Base-by-base conservation (phyloP, 805 yeast genomes). In the Teunomyces panamensis region DNA sequence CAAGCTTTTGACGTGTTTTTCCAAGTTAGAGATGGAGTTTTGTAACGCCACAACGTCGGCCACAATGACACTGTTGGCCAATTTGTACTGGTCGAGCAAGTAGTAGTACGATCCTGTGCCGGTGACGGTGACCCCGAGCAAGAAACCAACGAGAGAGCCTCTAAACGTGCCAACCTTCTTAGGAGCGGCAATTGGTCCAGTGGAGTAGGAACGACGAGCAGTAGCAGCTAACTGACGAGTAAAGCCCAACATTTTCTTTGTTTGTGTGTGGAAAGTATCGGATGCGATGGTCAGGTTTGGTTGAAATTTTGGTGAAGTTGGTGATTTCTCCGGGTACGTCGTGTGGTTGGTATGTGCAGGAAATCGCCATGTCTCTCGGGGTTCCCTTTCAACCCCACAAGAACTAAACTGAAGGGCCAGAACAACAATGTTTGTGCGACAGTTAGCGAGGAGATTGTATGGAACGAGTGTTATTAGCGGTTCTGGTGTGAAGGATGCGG, bases 61-160 rank as follows among this genome's bases (percentile, higher is more conserved):
- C 48, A 87, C 77, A 49, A 89, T 80, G 14, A 85, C 85, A 56
- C 78, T 79, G 63, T 84, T 87, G 56, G 92, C 79, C 51, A 77
- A 73, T 63, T 84, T 83, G 75, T 87, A 87, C 65, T 86, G 87
- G 59, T 88, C 94, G 49, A 87, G 67, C 55, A 87, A 73, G 67
- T 87, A 89, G 64, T 81, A 85, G 73, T 89, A 89, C 11, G 91
- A 83, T 6, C 81, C 87, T 47, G 78, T 78, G 2, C 95, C 91
- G 13, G 96, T 85, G 52, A 78, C 63, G 17, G 89, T 73, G 33
- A 85, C 86, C 39, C 96, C 96, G 28, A 83, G 71, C 46, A 89
- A 75, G 67, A 89, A 89, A 1, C 96, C 96, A 46, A 87, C 70
- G 52, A 89, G 72, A 4, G 78, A 80, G 16, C 77, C 77, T 60